Conservation (phyloP, 2,329 filamentous ascomycete genomes). For the Chaetomiaceae sp. region DNA sequence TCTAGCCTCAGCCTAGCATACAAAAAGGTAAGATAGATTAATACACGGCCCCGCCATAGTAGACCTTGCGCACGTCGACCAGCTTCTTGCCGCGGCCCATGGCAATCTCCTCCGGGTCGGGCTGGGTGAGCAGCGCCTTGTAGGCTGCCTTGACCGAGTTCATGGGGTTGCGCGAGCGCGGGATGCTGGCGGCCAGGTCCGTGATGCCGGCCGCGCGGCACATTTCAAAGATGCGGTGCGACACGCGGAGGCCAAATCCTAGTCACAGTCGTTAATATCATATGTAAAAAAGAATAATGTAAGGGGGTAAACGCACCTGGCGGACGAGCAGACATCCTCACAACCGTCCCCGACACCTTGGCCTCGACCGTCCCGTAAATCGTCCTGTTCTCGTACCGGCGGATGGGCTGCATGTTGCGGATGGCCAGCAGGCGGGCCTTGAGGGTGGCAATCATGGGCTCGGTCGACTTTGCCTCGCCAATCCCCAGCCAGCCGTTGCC, state of each 20-base stretch:
- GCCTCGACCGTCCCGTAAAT: constrained; percentile 79
- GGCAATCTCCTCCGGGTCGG: constrained; percentile 84
- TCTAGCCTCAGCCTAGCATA: background rate
- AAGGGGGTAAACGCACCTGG: constrained; percentile 66
- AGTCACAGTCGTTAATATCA: background rate
- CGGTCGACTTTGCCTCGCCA: constrained; percentile 83
- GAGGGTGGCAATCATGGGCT: constrained; percentile 59
- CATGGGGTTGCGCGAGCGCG: constrained; percentile 89
- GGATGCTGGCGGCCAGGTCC: constrained; percentile 79
- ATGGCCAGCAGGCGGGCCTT: constrained; percentile 81
- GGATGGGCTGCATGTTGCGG: constrained; percentile 87
- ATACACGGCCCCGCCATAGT: constrained; percentile 77
- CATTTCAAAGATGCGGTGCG: constrained; percentile 91
- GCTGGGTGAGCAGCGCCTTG: constrained; percentile 76
- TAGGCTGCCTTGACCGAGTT: constrained; percentile 93
- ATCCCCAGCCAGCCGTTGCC: constrained; percentile 79
- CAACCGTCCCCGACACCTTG: constrained; percentile 84
- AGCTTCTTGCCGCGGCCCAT: constrained; percentile 88
- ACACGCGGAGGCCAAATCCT: constrained; percentile 94
- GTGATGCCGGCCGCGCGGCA: constrained; percentile 80
- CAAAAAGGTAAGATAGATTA: constrained; percentile 31
- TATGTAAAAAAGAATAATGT: background rate
- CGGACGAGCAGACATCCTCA: constrained; percentile 75
- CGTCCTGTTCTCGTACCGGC: constrained; percentile 85
- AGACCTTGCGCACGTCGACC: constrained; percentile 93